Conservation (phyloP, 805 yeast species). For the Kuraishia molischiana region DNA sequence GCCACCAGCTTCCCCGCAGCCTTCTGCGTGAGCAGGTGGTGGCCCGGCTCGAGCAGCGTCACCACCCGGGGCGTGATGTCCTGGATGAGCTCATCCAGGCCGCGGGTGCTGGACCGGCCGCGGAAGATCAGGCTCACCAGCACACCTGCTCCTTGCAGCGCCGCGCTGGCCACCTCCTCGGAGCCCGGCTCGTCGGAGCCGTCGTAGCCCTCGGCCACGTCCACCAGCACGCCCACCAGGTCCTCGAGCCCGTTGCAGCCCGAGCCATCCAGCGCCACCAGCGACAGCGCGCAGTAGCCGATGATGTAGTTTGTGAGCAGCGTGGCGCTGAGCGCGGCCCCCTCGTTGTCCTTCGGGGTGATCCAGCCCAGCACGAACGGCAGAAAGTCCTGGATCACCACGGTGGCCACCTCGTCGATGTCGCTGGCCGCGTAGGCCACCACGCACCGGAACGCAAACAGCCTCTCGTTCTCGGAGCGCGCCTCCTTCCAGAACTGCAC, state of each 20-base stretch:
- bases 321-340: constrained; percentile 6
- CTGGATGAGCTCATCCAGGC: constrained; percentile 28
- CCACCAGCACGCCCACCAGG: constrained; percentile 29
- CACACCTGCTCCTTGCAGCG: constrained; percentile 35
- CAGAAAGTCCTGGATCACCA: constrained; percentile 17
- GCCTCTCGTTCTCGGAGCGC: constrained; percentile 1
- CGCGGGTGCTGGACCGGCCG: constrained; percentile 23
- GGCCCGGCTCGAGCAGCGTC: constrained; percentile 29
- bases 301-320: constrained; percentile 12
- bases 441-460: constrained; percentile 23
- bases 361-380: constrained; percentile 12
- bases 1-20: constrained; percentile 51
- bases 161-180: constrained; percentile 21
- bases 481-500: constrained; percentile 22
- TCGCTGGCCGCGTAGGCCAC: constrained; percentile 36
- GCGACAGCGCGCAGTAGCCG: constrained; percentile 21
- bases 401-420: constrained; percentile 37
- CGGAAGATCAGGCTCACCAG: constrained; percentile 32
- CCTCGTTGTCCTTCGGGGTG: constrained; percentile 1
- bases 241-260: constrained; percentile 42
- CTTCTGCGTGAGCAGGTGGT: constrained; percentile 33
- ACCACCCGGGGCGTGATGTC: constrained; percentile 30
- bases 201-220: constrained; percentile 26
- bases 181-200: constrained; percentile 13
- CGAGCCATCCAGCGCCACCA: constrained; percentile 36